Base-by-base conservation (phyloP, 208 protist species). In the Trypanosoma boissoni region DNA sequence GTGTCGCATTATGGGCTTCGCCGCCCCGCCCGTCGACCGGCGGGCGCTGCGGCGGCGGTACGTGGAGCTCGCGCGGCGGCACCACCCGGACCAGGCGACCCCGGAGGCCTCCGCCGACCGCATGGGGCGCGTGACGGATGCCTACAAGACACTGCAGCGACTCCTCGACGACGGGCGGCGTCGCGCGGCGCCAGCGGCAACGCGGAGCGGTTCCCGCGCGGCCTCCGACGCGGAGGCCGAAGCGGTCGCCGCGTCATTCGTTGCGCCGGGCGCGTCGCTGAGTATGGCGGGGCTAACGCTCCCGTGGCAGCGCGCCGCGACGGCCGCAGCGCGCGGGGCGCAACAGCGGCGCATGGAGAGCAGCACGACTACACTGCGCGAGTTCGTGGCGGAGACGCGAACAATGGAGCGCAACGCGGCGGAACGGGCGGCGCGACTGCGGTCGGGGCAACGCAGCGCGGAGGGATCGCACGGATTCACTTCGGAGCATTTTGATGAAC, bases 381-480 rank as follows among this genome's bases (percentile, higher is more conserved):
- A 74, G 28, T 91, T 80, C 52, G 72, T 80, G 27, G 32, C 20
- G 29, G 44, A 61, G n/a, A 60, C 72, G 10, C 74, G 80, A 2
- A 64, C 66, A 49, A 54, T 75, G 18, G 75, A 79, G 53, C 50
- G 45, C 43, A 55, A 74, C 24, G 62, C 45, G 50, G 18, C 14
- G 27, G 29, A 46, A 9, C 76, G 45, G 14, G 73, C 76, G 27
- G 70, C 61, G 20, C 70, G 76, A 29, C 54, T 77, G 14, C 59
- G 55, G 10, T 7, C 42, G 20, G 77, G 78, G 16, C 64, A 69
- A 7, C 62, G 67, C 20, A 46, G 31, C 1, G 64, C 73, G 18
- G 72, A 78, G 39, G 80, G 85, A 34, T 80, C 80, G 23, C 85
- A 92, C 50, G 85, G 85, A 29, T 92, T 84, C 64, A 88, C 75